These are phyloP conservation scores for Aquilaria sinensis DNA, from an alignment of 345 rosid species.

Conservation along the genomic window DNA sequence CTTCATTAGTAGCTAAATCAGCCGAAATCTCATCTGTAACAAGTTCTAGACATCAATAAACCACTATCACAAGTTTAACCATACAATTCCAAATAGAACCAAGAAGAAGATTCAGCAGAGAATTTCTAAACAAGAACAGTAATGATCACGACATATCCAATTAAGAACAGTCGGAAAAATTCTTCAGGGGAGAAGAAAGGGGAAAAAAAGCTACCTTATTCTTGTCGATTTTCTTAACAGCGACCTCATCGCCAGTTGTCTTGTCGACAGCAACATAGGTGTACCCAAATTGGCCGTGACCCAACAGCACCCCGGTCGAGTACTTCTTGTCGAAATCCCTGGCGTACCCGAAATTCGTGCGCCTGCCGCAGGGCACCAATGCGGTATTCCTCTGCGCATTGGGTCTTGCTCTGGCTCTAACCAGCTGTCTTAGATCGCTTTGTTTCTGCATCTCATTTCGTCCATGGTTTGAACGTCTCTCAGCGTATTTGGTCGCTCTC, in stretches of 20 bases:
- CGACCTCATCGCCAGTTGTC: constrained; percentile 66
- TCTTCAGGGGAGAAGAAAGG: not conserved
- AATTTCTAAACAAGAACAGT: not conserved
- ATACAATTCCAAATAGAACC: too few species aligned
- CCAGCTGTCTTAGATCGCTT: constrained; percentile 7
- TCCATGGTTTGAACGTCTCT: not conserved
- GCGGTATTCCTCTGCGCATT: constrained; percentile 18
- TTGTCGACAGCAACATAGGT: constrained; percentile 82
- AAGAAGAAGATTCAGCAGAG: too few species aligned
- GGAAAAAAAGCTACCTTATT: constrained; percentile 45
- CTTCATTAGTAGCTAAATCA: too few species aligned
- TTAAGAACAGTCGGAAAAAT: not conserved
- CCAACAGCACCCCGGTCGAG: constrained; percentile 66
- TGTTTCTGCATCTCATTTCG: constrained; percentile 4
- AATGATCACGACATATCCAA: not conserved
- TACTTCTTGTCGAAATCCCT: constrained; percentile 69
- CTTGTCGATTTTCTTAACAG: constrained; percentile 79
- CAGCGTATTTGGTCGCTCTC: not conserved
- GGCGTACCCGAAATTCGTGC: constrained; percentile 73
- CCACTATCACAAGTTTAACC: too few species aligned
- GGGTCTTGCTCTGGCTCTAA: constrained; percentile 7
- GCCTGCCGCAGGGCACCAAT: constrained; percentile 57
- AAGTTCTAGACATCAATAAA: too few species aligned
- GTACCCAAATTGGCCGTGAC: constrained; percentile 92
- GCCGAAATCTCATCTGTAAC: too few species aligned